These are phyloP conservation scores for Mortierella sp. DNA, from an alignment of 371 early-diverging fungal species.

Conservation along the genomic window DNA sequence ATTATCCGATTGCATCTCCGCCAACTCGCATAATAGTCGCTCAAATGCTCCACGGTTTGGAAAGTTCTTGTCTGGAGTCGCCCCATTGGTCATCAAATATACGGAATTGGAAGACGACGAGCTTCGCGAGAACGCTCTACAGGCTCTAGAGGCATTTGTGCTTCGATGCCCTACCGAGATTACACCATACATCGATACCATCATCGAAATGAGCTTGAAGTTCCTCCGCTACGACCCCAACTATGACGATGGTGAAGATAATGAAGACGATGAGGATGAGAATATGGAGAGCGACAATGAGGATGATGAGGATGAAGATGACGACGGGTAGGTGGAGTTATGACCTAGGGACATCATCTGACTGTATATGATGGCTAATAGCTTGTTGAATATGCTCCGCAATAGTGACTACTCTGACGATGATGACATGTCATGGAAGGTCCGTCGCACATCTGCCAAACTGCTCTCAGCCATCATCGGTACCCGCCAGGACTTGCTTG, in stretches of 20 bases:
- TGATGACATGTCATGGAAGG: constrained; percentile 92
- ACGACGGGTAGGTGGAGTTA: constrained; percentile 74
- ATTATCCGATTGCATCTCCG: too few species aligned
- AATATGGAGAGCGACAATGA: constrained; percentile 75
- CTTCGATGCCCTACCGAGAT: constrained; percentile 83
- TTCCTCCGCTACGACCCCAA: constrained; percentile 92
- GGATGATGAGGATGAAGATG: constrained; percentile 81
- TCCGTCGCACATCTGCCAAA: constrained; percentile 88
- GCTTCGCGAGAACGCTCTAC: constrained; percentile 86
- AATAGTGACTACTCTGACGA: constrained; percentile 81
- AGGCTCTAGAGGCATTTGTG: constrained; percentile 86
- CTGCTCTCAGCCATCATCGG: constrained; percentile 82
- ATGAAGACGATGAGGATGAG: constrained; percentile 81
- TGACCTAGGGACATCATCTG: constrained; percentile 19
- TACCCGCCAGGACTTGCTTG: constrained; percentile 76
- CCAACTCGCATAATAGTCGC: constrained; percentile 64
- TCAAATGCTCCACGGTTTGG: constrained; percentile 77
- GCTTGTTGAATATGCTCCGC: constrained; percentile 6
- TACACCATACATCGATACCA: constrained; percentile 67
- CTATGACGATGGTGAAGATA: constrained; percentile 84
- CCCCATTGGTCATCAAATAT: constrained; percentile 73
- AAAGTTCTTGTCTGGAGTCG: constrained; percentile 71
- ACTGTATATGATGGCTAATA: neutral
- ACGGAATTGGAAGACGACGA: constrained; percentile 83
- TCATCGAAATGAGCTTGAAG: constrained; percentile 72